Conservation (phyloP, 495 filamentous ascomycete species). For the Talaromyces borbonicus region DNA sequence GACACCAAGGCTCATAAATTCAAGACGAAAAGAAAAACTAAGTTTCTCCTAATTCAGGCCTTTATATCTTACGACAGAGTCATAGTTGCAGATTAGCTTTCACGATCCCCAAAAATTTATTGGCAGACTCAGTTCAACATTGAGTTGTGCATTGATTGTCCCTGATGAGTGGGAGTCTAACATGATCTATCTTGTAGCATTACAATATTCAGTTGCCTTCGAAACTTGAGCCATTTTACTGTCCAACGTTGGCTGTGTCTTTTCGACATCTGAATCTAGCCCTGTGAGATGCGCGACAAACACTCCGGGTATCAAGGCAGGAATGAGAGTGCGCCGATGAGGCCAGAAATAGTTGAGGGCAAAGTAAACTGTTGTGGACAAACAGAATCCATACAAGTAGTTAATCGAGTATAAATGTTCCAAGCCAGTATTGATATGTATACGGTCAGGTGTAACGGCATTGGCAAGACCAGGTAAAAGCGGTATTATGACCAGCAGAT, state of each 20-base stretch:
- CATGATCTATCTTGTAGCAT: too few relatives aligned
- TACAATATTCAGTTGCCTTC: not conserved
- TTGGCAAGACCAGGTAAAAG: conserved; percentile 25
- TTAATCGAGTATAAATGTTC: conserved; percentile 39
- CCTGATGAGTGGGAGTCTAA: not conserved
- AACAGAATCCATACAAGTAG: conserved; percentile 42
- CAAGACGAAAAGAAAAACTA: too few relatives aligned
- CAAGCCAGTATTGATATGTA: conserved; percentile 14
- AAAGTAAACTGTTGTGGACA: conserved; percentile 28
- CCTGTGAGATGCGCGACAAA: conserved; percentile 2
- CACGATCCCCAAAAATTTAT: too few relatives aligned
- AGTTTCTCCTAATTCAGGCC: not conserved
- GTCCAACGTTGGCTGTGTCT: not conserved
- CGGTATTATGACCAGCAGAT: conserved; percentile 23
- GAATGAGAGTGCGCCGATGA: conserved; percentile 5
- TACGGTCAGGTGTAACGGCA: conserved; percentile 14
- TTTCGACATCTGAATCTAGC: conserved; percentile 3
- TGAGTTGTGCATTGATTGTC: too few relatives aligned
- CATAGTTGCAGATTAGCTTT: not conserved
- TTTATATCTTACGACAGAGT: too few relatives aligned
- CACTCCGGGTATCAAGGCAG: conserved; percentile 1
- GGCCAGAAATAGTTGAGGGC: conserved; percentile 8
- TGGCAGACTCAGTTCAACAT: too few relatives aligned
- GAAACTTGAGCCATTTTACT: not conserved
- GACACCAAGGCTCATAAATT: too few relatives aligned